Conservation (phyloP, 352 stramenopile genomes). For the Blastocystis sp. region DNA sequence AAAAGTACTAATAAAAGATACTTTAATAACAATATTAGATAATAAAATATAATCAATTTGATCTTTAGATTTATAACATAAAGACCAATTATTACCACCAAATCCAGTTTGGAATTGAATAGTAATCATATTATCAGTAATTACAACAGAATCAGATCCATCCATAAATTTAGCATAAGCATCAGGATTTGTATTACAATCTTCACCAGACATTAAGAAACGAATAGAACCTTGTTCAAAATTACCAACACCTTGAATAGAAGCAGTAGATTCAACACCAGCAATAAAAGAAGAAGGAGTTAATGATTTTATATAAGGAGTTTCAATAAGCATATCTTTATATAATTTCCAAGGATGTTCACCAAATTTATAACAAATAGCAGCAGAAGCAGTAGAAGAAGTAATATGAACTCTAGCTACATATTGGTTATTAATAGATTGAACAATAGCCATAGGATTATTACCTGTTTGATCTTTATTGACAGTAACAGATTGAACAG, state of each 20-base stretch:
- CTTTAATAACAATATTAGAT: not conserved
- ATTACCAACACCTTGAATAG: not conserved
- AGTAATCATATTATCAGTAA: not conserved
- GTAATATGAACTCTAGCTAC: too few relatives aligned
- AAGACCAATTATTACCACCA: not conserved
- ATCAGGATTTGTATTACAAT: too few relatives aligned
- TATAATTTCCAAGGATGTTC: slow-evolving; percentile 27
- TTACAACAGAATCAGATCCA: not conserved
- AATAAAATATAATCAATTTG: slow-evolving; percentile 14
- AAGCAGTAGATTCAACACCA: slow-evolving; percentile 2
- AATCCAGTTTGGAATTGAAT: not conserved
- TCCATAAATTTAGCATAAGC: too few relatives aligned
- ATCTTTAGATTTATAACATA: slow-evolving; percentile 20
- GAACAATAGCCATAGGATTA: too few relatives aligned
- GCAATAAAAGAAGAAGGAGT: slow-evolving; percentile 6
- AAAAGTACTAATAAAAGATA: slow-evolving; percentile 9
- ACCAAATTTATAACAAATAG: slow-evolving; percentile 36
- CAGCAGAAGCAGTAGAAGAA: too few relatives aligned
- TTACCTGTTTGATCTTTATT: too few relatives aligned
- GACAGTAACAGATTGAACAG: too few relatives aligned
- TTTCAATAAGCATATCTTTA: not conserved
- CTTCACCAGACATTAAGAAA: slow-evolving; percentile 8
- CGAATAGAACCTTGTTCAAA: too few relatives aligned
- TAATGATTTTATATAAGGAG: slow-evolving; percentile 10
- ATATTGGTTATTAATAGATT: too few relatives aligned